Base-by-base conservation (phyloP, 441 rosid genomes). In the Euphorbia schlechtendalii region DNA sequence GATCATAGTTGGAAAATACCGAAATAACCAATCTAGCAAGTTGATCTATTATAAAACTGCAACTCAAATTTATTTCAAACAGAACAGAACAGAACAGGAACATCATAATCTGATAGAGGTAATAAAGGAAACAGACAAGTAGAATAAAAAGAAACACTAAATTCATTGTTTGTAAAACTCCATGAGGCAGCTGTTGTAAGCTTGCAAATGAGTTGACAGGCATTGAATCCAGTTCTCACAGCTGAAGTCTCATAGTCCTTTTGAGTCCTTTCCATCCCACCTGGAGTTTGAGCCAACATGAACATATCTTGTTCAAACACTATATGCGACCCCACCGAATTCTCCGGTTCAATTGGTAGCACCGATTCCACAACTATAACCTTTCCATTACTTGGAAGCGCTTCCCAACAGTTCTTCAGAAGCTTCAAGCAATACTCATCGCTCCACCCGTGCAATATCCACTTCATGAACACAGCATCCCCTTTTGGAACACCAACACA, bases 401-500 rank as follows among this genome's bases (percentile, higher is more conserved):
- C 84, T 61, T 80, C 73, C 60, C 81, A 76, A 65, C 97, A 90
- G 13, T 84, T 90, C 60, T 78, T 82, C 71, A 90, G 76, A 64
- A 86, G 77, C 25, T 84, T 88, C 11, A 74, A 51, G 64, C 96
- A 86, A 61, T 81, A 83, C 25, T 80, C 84, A n/a, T 90, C 89
- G 22, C 83, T 83, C 95, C 95, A 90, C 18, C 79, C 92, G 22
- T 86, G 97, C 14, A 83, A 78, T 52, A 86, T 87, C 90, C 94
- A 83, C 90, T 89, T 89, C 87, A 83, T 81, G 81, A 85, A 85
- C 49, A 87, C 77, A 40, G 90, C 96, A 62, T 89, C 90, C 59
- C 86, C 90, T n/a, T 82, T 73, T 1, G 92, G 94, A 61, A 87
- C 87, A 64, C 84, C 79, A 0, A 36, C 79, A 65, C 87, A 89